A percentile compares a stretch with the other conserved stretches of the same genome.
Conservation (phyloP, 2,329 filamentous ascomycete genomes). For the Talaromyces sp. region DNA sequence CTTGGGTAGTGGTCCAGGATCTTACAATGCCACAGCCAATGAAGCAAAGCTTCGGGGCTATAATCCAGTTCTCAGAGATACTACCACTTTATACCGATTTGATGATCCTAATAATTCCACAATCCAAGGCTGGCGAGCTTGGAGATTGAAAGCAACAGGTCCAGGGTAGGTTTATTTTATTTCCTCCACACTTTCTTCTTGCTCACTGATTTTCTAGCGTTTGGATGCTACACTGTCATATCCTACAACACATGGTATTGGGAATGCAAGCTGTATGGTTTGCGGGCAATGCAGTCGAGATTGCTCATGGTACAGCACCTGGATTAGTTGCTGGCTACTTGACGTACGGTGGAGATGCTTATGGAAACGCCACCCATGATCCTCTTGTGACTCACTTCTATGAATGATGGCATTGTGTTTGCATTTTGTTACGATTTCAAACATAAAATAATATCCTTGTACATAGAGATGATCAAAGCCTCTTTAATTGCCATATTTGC, state of each 20-base stretch:
- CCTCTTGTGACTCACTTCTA: conserved; percentile 19
- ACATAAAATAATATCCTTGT: too few relatives aligned
- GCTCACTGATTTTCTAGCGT: conserved; percentile 23
- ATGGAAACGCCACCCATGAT: conserved; percentile 32
- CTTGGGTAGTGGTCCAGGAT: conserved; percentile 46
- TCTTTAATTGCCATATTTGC: too few relatives aligned
- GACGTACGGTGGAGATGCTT: conserved; percentile 43
- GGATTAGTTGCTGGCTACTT: conserved; percentile 42
- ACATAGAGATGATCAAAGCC: too few relatives aligned
- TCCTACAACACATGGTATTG: conserved; percentile 50
- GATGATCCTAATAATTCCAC: conserved; percentile 36
- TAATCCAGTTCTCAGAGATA: conserved; percentile 44
- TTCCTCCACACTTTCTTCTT: not conserved
- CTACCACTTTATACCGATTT: conserved; percentile 58
- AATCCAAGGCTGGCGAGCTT: conserved; percentile 54
- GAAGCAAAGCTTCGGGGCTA: conserved; percentile 39
- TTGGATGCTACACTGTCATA: conserved; percentile 53
- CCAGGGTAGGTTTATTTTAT: conserved; percentile 35
- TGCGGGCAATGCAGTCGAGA: conserved; percentile 44
- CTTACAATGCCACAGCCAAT: conserved; percentile 44
- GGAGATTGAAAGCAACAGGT: conserved; percentile 54
- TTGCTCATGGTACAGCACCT: conserved; percentile 29
- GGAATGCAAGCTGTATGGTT: conserved; percentile 49
- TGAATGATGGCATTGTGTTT: not conserved
- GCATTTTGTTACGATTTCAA: too few relatives aligned